These are phyloP conservation scores for Colletotrichum magnum DNA, from an alignment of 2,329 filamentous ascomycete genomes.

Conservation along the genomic window DNA sequence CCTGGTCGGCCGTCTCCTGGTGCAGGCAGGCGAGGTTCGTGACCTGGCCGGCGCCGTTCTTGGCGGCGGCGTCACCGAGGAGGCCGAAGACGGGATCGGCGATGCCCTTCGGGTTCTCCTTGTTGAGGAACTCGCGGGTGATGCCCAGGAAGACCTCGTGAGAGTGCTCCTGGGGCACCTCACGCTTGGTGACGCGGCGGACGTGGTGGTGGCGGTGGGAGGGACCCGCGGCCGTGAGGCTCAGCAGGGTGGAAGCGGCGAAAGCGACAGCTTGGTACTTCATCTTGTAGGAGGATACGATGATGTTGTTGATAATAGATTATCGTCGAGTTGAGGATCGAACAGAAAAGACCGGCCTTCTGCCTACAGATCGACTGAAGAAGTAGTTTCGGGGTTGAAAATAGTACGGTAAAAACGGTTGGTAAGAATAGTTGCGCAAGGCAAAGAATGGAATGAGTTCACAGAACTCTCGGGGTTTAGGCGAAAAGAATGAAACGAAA, in stretches of 20 bases:
- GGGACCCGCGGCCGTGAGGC: slow-evolving; percentile 22
- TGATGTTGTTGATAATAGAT: slow-evolving; percentile 12
- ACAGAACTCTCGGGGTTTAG: slow-evolving; percentile 35
- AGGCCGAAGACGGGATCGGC: slow-evolving; percentile 64
- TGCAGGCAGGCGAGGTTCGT: slow-evolving; percentile 60
- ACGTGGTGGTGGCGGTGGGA: slow-evolving; percentile 25
- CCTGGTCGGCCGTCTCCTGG: slow-evolving; percentile 68
- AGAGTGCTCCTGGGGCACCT: slow-evolving; percentile 69
- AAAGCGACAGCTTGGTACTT: slow-evolving; percentile 40
- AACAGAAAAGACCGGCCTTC: slow-evolving; percentile 39
- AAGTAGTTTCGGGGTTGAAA: not conserved
- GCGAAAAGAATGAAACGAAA: slow-evolving; percentile 38
- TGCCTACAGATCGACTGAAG: slow-evolving; percentile 28
- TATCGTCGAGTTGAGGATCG: slow-evolving; percentile 6
- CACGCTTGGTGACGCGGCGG: slow-evolving; percentile 44
- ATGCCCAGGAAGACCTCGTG: slow-evolving; percentile 61
- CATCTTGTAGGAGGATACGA: slow-evolving; percentile 31
- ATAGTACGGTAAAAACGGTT: not conserved
- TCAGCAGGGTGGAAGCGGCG: slow-evolving; percentile 35
- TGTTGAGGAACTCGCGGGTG: slow-evolving; percentile 56
- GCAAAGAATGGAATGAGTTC: slow-evolving; percentile 44
- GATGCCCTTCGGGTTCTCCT: slow-evolving; percentile 64
- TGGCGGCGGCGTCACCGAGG: slow-evolving; percentile 65
- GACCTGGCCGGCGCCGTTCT: slow-evolving; percentile 51
- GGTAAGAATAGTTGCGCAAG: slow-evolving; percentile 1